Evolutionary conservation across 2,329 filamentous ascomycete genomes (phyloP), one percentile per base, ranked within the genome.

Genomic region (Pezicula carpinea): DNA sequence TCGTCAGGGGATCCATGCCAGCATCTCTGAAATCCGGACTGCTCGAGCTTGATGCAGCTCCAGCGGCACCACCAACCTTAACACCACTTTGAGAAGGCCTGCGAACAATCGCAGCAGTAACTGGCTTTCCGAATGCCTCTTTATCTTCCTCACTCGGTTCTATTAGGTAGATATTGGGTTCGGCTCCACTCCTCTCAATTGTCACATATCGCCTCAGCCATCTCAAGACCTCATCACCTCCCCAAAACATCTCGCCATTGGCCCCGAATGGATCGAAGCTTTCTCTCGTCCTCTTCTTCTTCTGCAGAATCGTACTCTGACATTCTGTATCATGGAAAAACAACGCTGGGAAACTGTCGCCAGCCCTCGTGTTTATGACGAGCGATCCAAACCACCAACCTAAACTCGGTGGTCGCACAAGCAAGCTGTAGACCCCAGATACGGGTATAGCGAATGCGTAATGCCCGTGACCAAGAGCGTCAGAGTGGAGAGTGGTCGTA

Each of bases 281-380:
- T 58, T 96, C 89, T 52, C 79, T 80, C 1, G 89, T 82, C 44
- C 88, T 74, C 68, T 85, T 89, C 75, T 93, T 95, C 70, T 95
- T 89, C 67, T 97, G 92, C 47, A 95, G 69, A 18, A 97, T 95
- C 0, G 93, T 99, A 44, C 87, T 95, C 68, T 96, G 87, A 61
- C 93, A 99, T 70, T 99, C 93, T 53, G 83, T 90, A 62, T 99
- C 93, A 65, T 99, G 93, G 69, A 99, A 99, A 70, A 99, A 99
- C 1, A 99, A 72, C 0, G 93, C 90, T 0, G 93, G 93, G 57
- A 97, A 96, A 64, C 88, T 93, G 64, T 97, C 91, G 3, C 95
- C 95, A 1, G 86, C 83, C 11, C 87, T 77, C 1, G 88, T 89
- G 64, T 99, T 99, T 70, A 99, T 89, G 48, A 99, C 85, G 22